Percentiles rank a stretch among this genome's conserved stretches.
Conservation (phyloP, 179 eudicot genomes). For the Nepenthes alata region DNA sequence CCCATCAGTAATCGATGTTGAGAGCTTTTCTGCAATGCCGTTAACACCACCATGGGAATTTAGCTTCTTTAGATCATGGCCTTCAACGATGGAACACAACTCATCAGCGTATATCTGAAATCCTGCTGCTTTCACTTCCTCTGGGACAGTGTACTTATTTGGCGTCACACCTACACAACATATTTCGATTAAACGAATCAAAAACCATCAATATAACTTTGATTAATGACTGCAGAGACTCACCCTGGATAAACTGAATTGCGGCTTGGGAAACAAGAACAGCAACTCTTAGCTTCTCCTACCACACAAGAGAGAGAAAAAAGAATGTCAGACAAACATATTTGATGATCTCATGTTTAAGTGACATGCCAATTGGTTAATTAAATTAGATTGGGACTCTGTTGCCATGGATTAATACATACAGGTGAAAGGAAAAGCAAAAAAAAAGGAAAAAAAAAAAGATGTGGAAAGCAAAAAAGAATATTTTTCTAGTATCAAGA, state of each 20-base stretch:
- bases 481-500: too few species aligned
- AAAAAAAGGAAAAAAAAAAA: background rate
- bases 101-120: conserved; percentile 75
- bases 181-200: background rate
- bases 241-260: conserved; percentile 78
- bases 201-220: background rate
- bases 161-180: conserved; percentile 41
- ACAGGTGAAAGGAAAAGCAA: background rate
- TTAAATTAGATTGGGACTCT: background rate
- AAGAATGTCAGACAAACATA: conserved; percentile 3
- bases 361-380: background rate
- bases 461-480: background rate
- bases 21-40: conserved; percentile 61
- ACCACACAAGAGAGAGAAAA: conserved; percentile 8
- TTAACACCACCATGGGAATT: conserved; percentile 54
- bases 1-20: conserved; percentile 44
- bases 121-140: conserved; percentile 70
- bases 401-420: too few species aligned
- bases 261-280: conserved; percentile 93
- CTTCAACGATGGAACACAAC: conserved; percentile 64
- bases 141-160: conserved; percentile 52
- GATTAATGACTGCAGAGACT: background rate
- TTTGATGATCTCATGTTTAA: background rate
- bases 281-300: conserved; percentile 87
- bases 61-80: conserved; percentile 67